Evolutionary conservation across 1,139 yeast species (phyloP), one percentile per base, ranked within the genome.

Genomic region (Candida mesenterica): DNA sequence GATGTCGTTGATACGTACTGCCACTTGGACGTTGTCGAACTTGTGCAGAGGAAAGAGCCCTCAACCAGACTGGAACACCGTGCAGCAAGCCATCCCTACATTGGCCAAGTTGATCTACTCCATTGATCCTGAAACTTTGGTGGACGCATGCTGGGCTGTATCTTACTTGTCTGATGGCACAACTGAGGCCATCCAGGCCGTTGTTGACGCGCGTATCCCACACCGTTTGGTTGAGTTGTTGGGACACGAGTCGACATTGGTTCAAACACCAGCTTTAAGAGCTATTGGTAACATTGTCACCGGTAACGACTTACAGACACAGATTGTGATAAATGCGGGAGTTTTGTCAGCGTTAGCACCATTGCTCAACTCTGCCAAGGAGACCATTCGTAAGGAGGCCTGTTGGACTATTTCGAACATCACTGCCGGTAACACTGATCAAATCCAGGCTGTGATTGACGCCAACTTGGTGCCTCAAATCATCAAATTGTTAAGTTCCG

Each of bases 101-200:
- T 75, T 92, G 57, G 89, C 97, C 34, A 88, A 89, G 66, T 74
- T 92, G 51, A 84, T 92, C 48, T 92, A 84, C 61, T 86, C 95
- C 10, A 77, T 84, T 48, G 98, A 92, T 59, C 82, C 85, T 32
- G 98, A 92, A 65, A 90, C 96, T 24, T 72, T 92, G 55, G 89
- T 89, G 45, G 98, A 92, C 64, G 96, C 98, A 31, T 89, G 97
- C 68, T 94, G 98, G 98, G 97, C 98, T 16, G 90, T 94, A 38
- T 87, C 96, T 2, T 94, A 92, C 61, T 69, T 92, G 42, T 82
- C 94, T 36, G 98, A 92, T 61, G 98, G 98, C 31, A 79, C 95
- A 26, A 73, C 87, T 46, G 92, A 85, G 53, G 90, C 96, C 33
- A 92, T 92, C 53, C 97, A 92, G 68, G 96, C 97, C 7, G 97